Evolutionary conservation across 225 moss, liverwort and hornwort species (phyloP).

Genomic region (Lunularia cruciata): DNA sequence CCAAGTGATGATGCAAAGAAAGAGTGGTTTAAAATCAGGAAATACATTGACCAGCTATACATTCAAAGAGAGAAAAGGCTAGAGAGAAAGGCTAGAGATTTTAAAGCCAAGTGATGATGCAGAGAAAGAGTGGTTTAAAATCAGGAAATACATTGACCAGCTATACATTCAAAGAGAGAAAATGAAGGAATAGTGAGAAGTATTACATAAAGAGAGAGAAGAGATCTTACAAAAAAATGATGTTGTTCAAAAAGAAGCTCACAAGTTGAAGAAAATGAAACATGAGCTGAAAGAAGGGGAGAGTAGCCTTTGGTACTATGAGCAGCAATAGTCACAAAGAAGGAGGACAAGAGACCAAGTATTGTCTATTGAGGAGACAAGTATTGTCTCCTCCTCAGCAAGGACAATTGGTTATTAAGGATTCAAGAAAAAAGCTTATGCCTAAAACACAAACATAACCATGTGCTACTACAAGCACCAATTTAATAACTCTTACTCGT

Average conservation of each 20-base stretch:
- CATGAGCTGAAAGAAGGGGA: slow-evolving; percentile 75
- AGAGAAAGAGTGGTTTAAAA: slow-evolving; percentile 86
- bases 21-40: slow-evolving; percentile 90
- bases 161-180: slow-evolving; percentile 90
- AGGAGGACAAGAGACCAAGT: slow-evolving; percentile 56
- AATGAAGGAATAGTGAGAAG: slow-evolving; percentile 84
- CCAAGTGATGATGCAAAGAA: slow-evolving; percentile 75
- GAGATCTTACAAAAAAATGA: slow-evolving; percentile 59
- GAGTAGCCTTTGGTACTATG: slow-evolving; percentile 67
- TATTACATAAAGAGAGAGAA: slow-evolving; percentile 71
- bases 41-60: slow-evolving; percentile 82
- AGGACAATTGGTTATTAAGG: slow-evolving; percentile 19
- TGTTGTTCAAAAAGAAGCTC: slow-evolving; percentile 53
- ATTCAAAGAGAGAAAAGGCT: slow-evolving; percentile 89
- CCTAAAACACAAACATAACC: slow-evolving; percentile 38
- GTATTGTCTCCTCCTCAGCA: slow-evolving; percentile 63
- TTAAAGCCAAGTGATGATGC: slow-evolving; percentile 72
- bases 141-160: slow-evolving; percentile 88
- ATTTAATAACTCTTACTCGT: slow-evolving; percentile 17
- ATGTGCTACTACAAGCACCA: slow-evolving; percentile 16
- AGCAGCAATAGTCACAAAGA: slow-evolving; percentile 47
- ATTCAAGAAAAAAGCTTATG: slow-evolving; percentile 27
- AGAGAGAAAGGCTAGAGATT: slow-evolving; percentile 74
- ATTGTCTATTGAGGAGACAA: too few relatives aligned
- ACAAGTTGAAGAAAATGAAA: slow-evolving; percentile 56